Base-by-base conservation (phyloP, 371 early-diverging fungal genomes). In the Haplosporangium sp. region DNA sequence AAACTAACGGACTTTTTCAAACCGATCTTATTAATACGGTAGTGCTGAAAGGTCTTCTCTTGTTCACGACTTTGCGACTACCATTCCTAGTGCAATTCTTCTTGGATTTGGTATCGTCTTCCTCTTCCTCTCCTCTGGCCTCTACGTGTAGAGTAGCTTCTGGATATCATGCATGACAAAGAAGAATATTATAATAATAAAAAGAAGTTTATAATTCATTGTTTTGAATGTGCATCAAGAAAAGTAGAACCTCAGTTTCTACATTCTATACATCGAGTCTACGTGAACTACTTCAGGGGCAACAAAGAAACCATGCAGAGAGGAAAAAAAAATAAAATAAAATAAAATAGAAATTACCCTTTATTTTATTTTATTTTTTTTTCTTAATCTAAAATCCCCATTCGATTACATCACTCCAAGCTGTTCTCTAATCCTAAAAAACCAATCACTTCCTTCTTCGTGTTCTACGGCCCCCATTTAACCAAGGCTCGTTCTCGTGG, bases 71-170 rank as follows among this genome's bases (percentile, higher is more conserved):
- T 60, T 79, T 39, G 63, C 74, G 1, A 67, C 65, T 42, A n/a
- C 79, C 3, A 34, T 73, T 35, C 63, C 71, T 20, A 74, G 79
- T 50, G 48, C 79, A 6, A 34, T 74, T 20, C 56, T 74, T 15
- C 74, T 79, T 17, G 79, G 79, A 39, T 73, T 70, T 50, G 79
- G 79, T 39, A 59, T 67, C 15, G 79, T 79, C 34, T 79, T 79
- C 61, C 38, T 79, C 47, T 79, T 79, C 69, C 79, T 79, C 6
- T 44, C 79, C 39, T 74, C 68, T 15, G 79, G 79, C 2, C 74
- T 79, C n/a, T 79, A 79, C 47, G 60, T 79, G 65, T 79, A 67
- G 65, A 5, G 10, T n/a, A 35, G 20, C 17, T 20, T 9, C 34
- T 7, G 34, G 8, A 7, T 55, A 67, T 27, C n/a, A n/a, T 19